phyloP scores from a whole-genome alignment of 1,284 basidiomycete species.

The Trametes hirsuta region DNA sequence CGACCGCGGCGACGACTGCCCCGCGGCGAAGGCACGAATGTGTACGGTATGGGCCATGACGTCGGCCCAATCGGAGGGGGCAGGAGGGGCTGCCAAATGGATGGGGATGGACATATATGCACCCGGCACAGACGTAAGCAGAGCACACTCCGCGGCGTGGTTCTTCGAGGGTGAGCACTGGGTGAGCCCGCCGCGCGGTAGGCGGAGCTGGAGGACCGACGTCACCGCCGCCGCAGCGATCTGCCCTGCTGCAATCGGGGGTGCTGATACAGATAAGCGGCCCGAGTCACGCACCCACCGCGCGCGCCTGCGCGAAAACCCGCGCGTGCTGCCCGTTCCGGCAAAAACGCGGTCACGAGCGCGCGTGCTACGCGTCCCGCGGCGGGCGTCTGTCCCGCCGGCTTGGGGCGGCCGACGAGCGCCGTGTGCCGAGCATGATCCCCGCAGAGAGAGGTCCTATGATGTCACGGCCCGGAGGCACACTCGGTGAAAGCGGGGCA shows the following conservation, averaged over 20 bases:
- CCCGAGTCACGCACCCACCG: constrained; percentile 14
- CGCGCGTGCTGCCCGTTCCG: background rate
- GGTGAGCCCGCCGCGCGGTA: background rate
- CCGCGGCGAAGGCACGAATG: too few species aligned
- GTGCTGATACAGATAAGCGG: constrained; percentile 20
- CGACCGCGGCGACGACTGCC: too few species aligned
- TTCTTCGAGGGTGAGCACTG: constrained; percentile 10
- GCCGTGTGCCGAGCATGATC: constrained; percentile 14
- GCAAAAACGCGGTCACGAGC: constrained; percentile 24
- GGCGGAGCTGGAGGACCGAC: background rate
- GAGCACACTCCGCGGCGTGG: background rate
- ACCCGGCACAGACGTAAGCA: constrained; percentile 8
- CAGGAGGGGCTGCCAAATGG: too few species aligned
- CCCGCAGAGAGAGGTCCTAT: constrained; percentile 14
- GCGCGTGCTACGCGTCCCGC: constrained; percentile 2
- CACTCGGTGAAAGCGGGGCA: background rate
- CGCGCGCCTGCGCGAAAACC: constrained; percentile 7
- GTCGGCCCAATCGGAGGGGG: too few species aligned
- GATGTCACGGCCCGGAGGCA: constrained; percentile 26
- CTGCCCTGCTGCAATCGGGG: constrained; percentile 10
- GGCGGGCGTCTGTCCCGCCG: constrained; percentile 6
- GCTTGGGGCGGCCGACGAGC: constrained; percentile 2
- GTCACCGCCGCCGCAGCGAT: background rate
- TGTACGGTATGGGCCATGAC: too few species aligned
- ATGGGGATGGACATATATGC: background rate